Evolutionary conservation across 108 stramenopile genomes (phyloP), one percentile per base, ranked within the genome.

Genomic region (Fragilaria crotonensis): DNA sequence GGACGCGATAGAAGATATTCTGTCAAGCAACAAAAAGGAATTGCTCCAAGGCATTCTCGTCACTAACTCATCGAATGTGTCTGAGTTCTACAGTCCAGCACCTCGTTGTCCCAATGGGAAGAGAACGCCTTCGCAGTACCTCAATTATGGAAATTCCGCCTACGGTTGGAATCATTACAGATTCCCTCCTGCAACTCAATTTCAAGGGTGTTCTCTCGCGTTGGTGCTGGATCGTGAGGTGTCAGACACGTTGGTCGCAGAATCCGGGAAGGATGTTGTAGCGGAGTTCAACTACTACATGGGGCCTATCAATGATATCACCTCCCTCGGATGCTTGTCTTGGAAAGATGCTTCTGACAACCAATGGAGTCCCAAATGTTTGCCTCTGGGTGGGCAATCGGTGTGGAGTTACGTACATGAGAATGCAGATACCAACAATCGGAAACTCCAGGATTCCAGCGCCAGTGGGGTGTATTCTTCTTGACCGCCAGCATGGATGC

Each of bases 261-360:
- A 18, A n/a, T 17, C 36, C 7, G 32, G 20, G 25, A 32, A 47
- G 14, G 54, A 63, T 30, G 73, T 91, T 29, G 49, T 79, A 49
- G 62, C 82, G 5, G 75, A 81, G 41, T 91, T 91, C 66, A 84
- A 88, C 45, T 86, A 85, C 45, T 91, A 91, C 80, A 91, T 91
- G 90, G 90, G 90, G 32, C 83, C 86, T 5, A 48, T 25, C 3
- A 69, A 81, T 28, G 59, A 57, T 22, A 80, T 77, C 25, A 62
- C 55, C 26, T 62, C 63, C 31, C 33, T 60, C 33, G 69, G 70
- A 25, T 91, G 90, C 50, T 59, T 91, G 18, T 53, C 59, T 29
- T 91, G 90, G 90, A 73, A 72, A 41, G 84, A 91, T 68, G 50
- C 70, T n/a, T 59, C 66, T 26, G 67, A 78, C 59, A 78, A 59